Evolutionary conservation across 352 stramenopile species (phyloP).

Genomic region (Phytophthora sp.): DNA sequence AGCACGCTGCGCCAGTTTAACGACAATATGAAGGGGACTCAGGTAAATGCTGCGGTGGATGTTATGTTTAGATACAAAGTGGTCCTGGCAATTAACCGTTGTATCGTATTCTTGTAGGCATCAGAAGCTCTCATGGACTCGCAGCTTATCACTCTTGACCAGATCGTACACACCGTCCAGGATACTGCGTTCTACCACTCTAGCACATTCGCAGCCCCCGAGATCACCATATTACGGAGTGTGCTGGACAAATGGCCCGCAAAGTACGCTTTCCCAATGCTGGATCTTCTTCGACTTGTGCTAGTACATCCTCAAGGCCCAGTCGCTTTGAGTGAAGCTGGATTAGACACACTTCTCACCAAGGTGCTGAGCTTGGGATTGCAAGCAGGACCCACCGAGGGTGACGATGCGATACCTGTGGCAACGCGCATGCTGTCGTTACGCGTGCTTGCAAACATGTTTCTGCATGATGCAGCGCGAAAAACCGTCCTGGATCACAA

Average conservation of each 20-base stretch:
- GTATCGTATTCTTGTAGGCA: constrained; percentile 13
- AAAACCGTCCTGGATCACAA: constrained; percentile 61
- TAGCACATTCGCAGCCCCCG: constrained; percentile 68
- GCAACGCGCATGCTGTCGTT: constrained; percentile 78
- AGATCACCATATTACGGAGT: constrained; percentile 68
- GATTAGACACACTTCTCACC: constrained; percentile 42
- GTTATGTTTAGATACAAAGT: constrained; percentile 23
- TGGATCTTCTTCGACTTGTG: constrained; percentile 93
- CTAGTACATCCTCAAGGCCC: constrained; percentile 89
- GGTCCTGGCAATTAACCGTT: constrained; percentile 3
- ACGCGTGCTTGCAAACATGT: constrained; percentile 83
- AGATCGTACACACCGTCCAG: constrained; percentile 71
- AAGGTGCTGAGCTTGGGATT: constrained; percentile 51
- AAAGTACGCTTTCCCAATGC: constrained; percentile 85
- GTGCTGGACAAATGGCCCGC: constrained; percentile 77
- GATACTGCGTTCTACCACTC: constrained; percentile 93
- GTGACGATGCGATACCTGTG: constrained; percentile 49
- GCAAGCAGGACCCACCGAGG: constrained; percentile 26
- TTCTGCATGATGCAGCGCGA: constrained; percentile 55
- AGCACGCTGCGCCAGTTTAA: constrained; percentile 93
- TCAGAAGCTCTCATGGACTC: constrained; percentile 38
- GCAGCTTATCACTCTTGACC: constrained; percentile 66
- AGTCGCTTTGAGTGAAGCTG: constrained; percentile 39
- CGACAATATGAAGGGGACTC: constrained; percentile 60
- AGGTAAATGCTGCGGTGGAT: too few species aligned